Evolutionary conservation across 2,329 filamentous ascomycete genomes (phyloP).

Genomic region (Xylaria digitata): DNA sequence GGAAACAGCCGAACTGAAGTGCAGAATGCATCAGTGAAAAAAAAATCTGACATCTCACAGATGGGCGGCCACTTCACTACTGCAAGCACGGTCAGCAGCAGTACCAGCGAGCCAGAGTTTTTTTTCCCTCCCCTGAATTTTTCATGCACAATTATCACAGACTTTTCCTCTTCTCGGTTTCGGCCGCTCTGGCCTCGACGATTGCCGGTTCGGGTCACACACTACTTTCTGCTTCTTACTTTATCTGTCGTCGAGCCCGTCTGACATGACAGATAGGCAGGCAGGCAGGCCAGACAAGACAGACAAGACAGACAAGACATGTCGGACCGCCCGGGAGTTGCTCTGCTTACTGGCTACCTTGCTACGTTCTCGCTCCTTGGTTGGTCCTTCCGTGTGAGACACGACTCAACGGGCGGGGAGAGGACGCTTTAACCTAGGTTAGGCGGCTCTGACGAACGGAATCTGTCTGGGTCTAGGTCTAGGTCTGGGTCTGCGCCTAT

Average conservation of each 20-base stretch:
- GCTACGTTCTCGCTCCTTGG: no score
- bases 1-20: constrained; percentile 1
- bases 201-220: constrained; percentile 1
- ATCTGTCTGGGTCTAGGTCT: constrained; percentile 7
- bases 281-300: no score
- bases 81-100: constrained; percentile 23
- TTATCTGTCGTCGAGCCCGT: constrained; percentile 4
- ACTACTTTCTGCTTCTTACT: no score
- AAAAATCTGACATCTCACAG: constrained; percentile 37
- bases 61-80: constrained; percentile 12
- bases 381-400: constrained; percentile 4
- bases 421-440: constrained; percentile 3
- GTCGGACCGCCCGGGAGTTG: background rate
- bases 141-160: constrained; percentile 26
- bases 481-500: background rate
- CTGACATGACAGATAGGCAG: background rate
- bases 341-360: constrained; percentile 17
- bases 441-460: constrained; percentile 1
- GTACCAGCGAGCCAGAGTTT: constrained; percentile 19
- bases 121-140: constrained; percentile 6
- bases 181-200: constrained; percentile 10
- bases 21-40: constrained; percentile 11
- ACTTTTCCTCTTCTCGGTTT: constrained; percentile 1
- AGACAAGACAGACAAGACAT: background rate
- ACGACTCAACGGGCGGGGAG: background rate